Evolutionary conservation across 345 rosid species (phyloP).

Genomic region (Populus deltoides): DNA sequence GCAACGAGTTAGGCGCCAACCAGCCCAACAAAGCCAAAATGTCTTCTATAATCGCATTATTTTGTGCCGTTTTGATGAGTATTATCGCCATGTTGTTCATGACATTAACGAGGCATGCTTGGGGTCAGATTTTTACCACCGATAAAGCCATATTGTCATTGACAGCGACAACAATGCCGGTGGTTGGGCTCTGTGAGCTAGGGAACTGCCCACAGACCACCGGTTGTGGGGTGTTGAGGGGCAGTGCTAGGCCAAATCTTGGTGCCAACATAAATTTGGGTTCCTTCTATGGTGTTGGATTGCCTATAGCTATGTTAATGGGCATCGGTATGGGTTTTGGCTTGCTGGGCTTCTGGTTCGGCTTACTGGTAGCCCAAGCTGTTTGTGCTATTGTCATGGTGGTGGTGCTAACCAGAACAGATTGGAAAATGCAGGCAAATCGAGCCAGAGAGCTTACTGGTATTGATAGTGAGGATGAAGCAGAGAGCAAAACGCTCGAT

Average conservation of each 20-base stretch:
- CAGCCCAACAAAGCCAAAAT: conserved; percentile 34
- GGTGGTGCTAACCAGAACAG: conserved; percentile 32
- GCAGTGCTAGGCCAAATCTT: conserved; percentile 49
- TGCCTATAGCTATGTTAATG: conserved; percentile 41
- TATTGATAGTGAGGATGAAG: not conserved
- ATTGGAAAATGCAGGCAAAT: conserved; percentile 38
- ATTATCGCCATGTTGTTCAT: conserved; percentile 33
- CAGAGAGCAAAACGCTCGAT: conserved; percentile 9
- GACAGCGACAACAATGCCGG: conserved; percentile 41
- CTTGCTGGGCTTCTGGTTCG: conserved; percentile 46
- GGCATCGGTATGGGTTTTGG: conserved; percentile 36
- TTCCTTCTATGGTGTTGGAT: conserved; percentile 53
- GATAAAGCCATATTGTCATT: conserved; percentile 41
- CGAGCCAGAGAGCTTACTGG: conserved; percentile 44
- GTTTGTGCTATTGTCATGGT: conserved; percentile 36
- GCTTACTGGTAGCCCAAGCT: conserved; percentile 43
- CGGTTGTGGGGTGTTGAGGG: conserved; percentile 51
- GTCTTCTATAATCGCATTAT: conserved; percentile 34
- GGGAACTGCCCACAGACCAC: conserved; percentile 61
- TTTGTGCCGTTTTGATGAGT: conserved; percentile 35
- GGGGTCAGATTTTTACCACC: conserved; percentile 45
- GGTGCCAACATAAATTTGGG: conserved; percentile 45
- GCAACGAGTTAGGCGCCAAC: conserved; percentile 48
- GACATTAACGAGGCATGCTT: conserved; percentile 34
- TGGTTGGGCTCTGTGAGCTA: conserved; percentile 53